Percentiles rank a stretch among this genome's conserved stretches.
phyloP scores from a whole-genome alignment of 106 monocot species.

The Dendrobium huoshanense region DNA sequence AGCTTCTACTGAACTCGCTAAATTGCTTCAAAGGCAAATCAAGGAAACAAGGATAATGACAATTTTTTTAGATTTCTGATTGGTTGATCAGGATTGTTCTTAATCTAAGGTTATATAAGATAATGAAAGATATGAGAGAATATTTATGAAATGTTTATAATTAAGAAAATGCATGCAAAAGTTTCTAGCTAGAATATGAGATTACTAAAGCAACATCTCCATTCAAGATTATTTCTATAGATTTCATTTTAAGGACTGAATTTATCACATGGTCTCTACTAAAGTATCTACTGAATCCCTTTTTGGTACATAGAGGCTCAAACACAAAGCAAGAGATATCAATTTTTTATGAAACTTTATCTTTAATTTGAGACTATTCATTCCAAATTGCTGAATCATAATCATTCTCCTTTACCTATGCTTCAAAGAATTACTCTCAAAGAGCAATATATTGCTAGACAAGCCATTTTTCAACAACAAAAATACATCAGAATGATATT shows the following conservation, averaged over 20 bases:
- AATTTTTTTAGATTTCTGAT: not conserved
- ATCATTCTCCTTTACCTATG: slow-evolving; percentile 4
- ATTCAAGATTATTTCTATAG: not conserved
- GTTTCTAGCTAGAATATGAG: slow-evolving; percentile 10
- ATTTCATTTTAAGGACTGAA: slow-evolving; percentile 4
- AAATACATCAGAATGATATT: too few species aligned
- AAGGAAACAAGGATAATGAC: slow-evolving; percentile 7
- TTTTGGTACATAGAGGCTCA: not conserved
- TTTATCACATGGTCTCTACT: not conserved
- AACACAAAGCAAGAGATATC: not conserved
- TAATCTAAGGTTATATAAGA: not conserved
- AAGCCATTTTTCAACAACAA: not conserved
- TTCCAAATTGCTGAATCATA: slow-evolving; percentile 3
- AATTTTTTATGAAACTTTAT: not conserved
- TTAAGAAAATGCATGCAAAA: not conserved
- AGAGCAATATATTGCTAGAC: not conserved
- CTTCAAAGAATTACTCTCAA: not conserved
- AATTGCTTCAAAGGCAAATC: not conserved
- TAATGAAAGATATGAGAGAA: slow-evolving; percentile 3
- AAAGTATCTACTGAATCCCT: not conserved
- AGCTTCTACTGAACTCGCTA: not conserved
- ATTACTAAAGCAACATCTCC: slow-evolving; percentile 5
- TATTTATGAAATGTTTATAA: slow-evolving; percentile 10
- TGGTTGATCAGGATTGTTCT: slow-evolving; percentile 5
- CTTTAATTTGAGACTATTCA: not conserved